Conservation (phyloP, 2,329 filamentous ascomycete species). For the Metarhizium guizhouense region DNA sequence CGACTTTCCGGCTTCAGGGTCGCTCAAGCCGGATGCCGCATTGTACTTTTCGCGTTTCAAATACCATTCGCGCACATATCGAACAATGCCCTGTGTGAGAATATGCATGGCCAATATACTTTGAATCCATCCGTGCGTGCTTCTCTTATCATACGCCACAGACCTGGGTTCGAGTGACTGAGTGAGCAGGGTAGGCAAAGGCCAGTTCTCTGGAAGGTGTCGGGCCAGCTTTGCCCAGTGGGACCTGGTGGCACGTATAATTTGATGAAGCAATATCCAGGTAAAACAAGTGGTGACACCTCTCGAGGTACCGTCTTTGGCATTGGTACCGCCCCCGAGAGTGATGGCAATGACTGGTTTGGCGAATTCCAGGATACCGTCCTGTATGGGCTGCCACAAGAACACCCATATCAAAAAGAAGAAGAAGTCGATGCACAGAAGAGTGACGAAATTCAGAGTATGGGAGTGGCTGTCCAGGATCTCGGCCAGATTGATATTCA, state of each 20-base stretch:
- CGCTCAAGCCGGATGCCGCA: constrained; percentile 36
- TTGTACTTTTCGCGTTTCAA: constrained; percentile 50
- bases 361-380: constrained; percentile 79
- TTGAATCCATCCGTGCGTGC: constrained; percentile 56
- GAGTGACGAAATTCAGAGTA: constrained; percentile 76
- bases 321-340: constrained; percentile 69
- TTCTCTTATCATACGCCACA: constrained; percentile 45
- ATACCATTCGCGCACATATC: constrained; percentile 63
- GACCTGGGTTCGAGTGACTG: constrained; percentile 34
- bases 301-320: constrained; percentile 58
- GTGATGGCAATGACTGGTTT: constrained; percentile 92
- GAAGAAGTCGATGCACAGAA: constrained; percentile 74
- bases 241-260: constrained; percentile 38
- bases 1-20: constrained; percentile 55
- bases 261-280: constrained; percentile 52
- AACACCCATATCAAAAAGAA: constrained; percentile 81
- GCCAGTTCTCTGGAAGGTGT: constrained; percentile 38
- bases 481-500: constrained; percentile 78
- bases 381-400: constrained; percentile 78
- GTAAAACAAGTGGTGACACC: constrained; percentile 63
- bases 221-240: constrained; percentile 38
- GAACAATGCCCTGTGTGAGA: constrained; percentile 61
- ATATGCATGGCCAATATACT: constrained; percentile 68
- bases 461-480: constrained; percentile 83
- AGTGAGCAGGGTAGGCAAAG: constrained; percentile 34